Base-by-base conservation (phyloP, 2,329 filamentous ascomycete genomes). In the Chaetothyriales sp. region DNA sequence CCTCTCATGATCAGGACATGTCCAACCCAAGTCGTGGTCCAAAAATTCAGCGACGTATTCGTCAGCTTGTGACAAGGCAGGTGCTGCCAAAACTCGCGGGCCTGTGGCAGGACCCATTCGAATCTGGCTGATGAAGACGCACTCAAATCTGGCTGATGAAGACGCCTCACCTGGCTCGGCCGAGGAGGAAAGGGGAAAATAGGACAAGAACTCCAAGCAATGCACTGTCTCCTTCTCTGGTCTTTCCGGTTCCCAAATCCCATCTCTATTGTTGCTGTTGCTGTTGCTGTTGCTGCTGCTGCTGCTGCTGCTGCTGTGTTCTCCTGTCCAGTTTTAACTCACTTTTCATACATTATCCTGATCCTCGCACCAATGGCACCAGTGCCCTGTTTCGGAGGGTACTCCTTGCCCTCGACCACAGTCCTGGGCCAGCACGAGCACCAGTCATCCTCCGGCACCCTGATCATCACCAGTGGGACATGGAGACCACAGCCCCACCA, bases 11-110 rank as follows among this genome's bases (percentile, higher is more conserved):
- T 83, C 0, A 2, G 28, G 74, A 80, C 2, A 56, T 80, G 1
- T 75, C 73, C 0, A 72, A 77, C n/a, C 45, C 66, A 73, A 2
- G 78, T 81, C 51, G 68, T 81, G 43, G 65, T 71, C 26, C 66
- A 68, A 19, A 78, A 83, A 70, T 77, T 83, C 57, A 70, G 73
- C 18, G 72, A 84, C 51, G 84, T 84, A 54, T 76, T 84, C 19
- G 73, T 71, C 47, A 80, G 81, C 3, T 71, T 80, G 0, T 80
- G 79, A 57, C 10, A 39, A 79, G n/a, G n/a, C n/a, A n/a, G n/a
- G n/a, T n/a, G n/a, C n/a, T n/a, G n/a, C n/a, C n/a, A n/a, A n/a
- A n/a, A n/a, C n/a, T n/a, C n/a, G n/a, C n/a, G n/a, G n/a, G n/a
- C n/a, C n/a, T n/a, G n/a, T n/a, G n/a, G n/a, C n/a, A n/a, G n/a